phyloP scores from a whole-genome alignment of 768 basidiomycete genomes.

The Tricholoma saponaceum region DNA sequence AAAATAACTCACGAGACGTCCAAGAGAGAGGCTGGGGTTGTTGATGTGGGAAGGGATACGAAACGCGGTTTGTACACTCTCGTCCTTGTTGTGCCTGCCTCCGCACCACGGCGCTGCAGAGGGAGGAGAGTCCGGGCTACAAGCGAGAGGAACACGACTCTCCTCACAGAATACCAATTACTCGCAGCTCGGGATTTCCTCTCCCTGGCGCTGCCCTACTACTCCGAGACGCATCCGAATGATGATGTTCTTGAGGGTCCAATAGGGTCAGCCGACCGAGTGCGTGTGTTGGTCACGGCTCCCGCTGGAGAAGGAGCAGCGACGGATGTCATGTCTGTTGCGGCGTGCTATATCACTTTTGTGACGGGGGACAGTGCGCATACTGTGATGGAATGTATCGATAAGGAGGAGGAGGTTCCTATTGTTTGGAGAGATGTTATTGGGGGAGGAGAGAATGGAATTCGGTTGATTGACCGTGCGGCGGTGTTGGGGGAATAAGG shows the following conservation, averaged over 20 bases:
- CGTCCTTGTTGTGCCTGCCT: slow-evolving; percentile 5
- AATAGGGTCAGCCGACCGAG: slow-evolving; percentile 8
- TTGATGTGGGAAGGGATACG: slow-evolving; percentile 9
- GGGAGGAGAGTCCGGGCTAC: not conserved
- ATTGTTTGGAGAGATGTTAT: slow-evolving; percentile 18
- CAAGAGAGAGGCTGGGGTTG: not conserved
- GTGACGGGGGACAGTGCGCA: slow-evolving; percentile 16
- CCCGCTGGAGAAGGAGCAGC: slow-evolving; percentile 13
- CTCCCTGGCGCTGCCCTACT: slow-evolving; percentile 33
- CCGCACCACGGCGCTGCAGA: slow-evolving; percentile 1
- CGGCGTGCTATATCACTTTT: slow-evolving; percentile 21
- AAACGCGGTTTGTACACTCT: slow-evolving; percentile 15
- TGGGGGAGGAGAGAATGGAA: slow-evolving; percentile 10
- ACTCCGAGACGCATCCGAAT: slow-evolving; percentile 13
- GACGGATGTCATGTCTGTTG: slow-evolving; percentile 22
- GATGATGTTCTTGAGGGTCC: slow-evolving; percentile 3
- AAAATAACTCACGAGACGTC: slow-evolving; percentile 13
- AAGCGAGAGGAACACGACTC: slow-evolving; percentile 8
- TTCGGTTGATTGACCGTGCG: slow-evolving; percentile 13
- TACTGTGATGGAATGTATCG: slow-evolving; percentile 17
- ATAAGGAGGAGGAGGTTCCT: slow-evolving; percentile 16
- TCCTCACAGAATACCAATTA: slow-evolving; percentile 30
- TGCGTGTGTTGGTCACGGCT: slow-evolving; percentile 18
- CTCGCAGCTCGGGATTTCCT: slow-evolving; percentile 40
- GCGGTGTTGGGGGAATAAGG: slow-evolving; percentile 7